Evolutionary conservation across 2,329 filamentous ascomycete genomes (phyloP), one percentile per base, ranked within the genome.

Genomic region (Trichoderma atroviride): DNA sequence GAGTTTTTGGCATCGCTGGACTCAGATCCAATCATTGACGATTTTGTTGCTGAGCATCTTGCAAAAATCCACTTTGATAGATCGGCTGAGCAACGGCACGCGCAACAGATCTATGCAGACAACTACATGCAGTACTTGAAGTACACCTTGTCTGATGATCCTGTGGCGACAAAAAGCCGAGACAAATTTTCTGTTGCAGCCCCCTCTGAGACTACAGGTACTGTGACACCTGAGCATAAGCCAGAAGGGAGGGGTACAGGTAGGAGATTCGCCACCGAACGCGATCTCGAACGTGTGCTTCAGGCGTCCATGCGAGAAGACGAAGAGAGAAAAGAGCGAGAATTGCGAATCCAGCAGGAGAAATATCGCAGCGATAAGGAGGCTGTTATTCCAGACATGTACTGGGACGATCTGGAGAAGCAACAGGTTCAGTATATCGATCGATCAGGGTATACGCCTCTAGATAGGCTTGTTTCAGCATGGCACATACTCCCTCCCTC

Each of bases 311-410:
- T 90, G 75, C 85, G 86, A 27, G 89, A 91, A 72, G 90, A 92
- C 70, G 89, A 90, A 71, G 91, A 93, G 75, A 85, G 88, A 40
- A 85, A 88, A 70, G 91, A 93, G 73, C 88, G 90, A 59, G 89
- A 92, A 72, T 80, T 84, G 57, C 83, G 87, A 64, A 87, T 87
- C 40, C 86, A 88, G 72, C 89, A 90, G 76, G 89, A 91, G 66
- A 90, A 90, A 75, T 89, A 90, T 70, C 90, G 92, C 71, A 91
- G 88, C 72, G 90, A 92, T 56, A 93, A 92, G 76, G 92, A 95
- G 77, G 92, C 92, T 0, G 84, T 86, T 4, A 88, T 95, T 59
- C 92, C 92, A 0, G 83, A 88, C 69, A 91, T 93, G 85, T 86
- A 89, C 70, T 88, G 88, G 81, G 86, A 85, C 10, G 81, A 85